A percentile compares a stretch with the other conserved stretches of the same genome.
Evolutionary conservation across 495 filamentous ascomycete genomes (phyloP).

Genomic region (Penicillium bovifimosum): DNA sequence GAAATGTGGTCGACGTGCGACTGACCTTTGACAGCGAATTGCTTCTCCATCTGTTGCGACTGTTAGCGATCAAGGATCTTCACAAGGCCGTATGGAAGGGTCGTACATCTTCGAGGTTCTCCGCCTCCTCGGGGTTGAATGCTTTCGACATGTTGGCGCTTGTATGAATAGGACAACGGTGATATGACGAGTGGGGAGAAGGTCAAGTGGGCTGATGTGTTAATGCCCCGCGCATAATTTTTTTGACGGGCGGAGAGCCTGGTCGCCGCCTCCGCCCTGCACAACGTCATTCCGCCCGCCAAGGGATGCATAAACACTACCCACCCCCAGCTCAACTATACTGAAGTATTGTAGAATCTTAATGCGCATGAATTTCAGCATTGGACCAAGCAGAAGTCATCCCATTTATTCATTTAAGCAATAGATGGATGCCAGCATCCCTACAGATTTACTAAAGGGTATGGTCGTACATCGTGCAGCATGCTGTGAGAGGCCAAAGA

Average conservation of each 20-base stretch:
- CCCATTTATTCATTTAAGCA: no score
- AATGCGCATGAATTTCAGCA: no score
- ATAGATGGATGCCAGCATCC: no score
- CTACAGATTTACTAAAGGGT: no score
- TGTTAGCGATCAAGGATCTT: constrained; percentile 20
- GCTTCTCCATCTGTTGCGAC: constrained; percentile 82
- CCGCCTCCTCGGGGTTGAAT: constrained; percentile 62
- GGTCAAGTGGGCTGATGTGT: constrained; percentile 5
- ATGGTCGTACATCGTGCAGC: no score
- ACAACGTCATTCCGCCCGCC: constrained; percentile 27
- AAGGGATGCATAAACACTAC: neutral
- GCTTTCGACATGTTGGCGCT: constrained; percentile 41
- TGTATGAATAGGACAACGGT: constrained; percentile 1
- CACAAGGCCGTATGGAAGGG: neutral
- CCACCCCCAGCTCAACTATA: neutral
- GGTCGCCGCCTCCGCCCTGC: neutral
- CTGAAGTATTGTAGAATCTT: neutral
- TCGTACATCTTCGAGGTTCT: constrained; percentile 72
- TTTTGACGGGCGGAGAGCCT: constrained; percentile 31
- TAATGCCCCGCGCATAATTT: constrained; percentile 33
- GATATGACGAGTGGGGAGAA: constrained; percentile 8
- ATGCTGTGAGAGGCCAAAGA: no score
- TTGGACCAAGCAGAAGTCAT: no score
- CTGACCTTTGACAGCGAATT: constrained; percentile 94
- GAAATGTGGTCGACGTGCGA: neutral